Base-by-base conservation (phyloP, 2,329 filamentous ascomycete genomes). In the Zasmidium citrigriseum region DNA sequence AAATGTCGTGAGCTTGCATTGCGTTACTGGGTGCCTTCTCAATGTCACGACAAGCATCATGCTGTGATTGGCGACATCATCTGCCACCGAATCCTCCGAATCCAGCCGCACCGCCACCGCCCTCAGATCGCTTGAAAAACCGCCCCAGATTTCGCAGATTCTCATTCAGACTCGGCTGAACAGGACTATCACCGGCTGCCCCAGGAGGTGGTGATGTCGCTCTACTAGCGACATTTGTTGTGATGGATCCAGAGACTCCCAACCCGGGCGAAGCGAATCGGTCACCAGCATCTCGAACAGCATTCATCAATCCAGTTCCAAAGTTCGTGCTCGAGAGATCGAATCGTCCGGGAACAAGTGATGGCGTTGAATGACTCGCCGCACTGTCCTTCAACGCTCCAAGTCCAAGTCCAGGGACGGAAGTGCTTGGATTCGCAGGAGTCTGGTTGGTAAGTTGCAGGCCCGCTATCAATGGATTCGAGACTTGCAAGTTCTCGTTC, bases 71-170 rank as follows among this genome's bases (percentile, higher is more conserved):
- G 4, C 34, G 34, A 41, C 12, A n/a, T 41, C 34, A 41, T 16
- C 34, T 7, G 4, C 34, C 34, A 16, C 68, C 68, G 56, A 70
- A 71, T 12, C 68, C 69, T n/a, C 69, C 68, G 60, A 71, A 83
- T 4, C 34, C 34, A 41, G 7, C 34, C 5, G 34, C 34, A 41
- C 18, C 18, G 10, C 57, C 60, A 2, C 87, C 86, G 25, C 90
- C 89, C 63, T 93, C 87, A 78, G 97, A 93, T 63, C 93, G 82
- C 62, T 89, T 87, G 79, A 98, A 98, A 77, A 98, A 97, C 76
- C 96, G 97, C 22, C 93, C 93, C 76, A 99, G 90, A 73, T 91
- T 96, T 78, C 91, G 93, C 75, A 98, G 73, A 75, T 97, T 97
- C 76, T 96, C 93, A 72, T 97, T 96, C 64, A 97, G 84, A 53